A percentile compares a stretch with the other conserved stretches of the same genome.
Conservation (phyloP, 768 basidiomycete species). For the Tricholoma sp. region DNA sequence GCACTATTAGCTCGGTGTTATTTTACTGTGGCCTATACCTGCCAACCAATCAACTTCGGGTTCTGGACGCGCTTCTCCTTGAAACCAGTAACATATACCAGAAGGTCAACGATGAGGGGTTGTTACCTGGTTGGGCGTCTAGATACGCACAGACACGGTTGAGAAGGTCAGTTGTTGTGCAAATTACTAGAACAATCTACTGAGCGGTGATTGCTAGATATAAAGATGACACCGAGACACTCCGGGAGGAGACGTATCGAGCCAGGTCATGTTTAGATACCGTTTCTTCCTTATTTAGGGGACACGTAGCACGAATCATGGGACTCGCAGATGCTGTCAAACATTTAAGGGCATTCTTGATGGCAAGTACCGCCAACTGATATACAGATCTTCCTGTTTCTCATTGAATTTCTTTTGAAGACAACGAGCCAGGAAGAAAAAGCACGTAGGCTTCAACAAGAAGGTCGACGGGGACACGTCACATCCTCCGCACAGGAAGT, state of each 20-base stretch:
- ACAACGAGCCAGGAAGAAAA: background rate
- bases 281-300: background rate
- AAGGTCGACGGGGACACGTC: background rate
- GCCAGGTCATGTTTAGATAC: background rate
- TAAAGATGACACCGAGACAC: background rate
- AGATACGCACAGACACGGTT: background rate
- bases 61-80: slow-evolving; percentile 1
- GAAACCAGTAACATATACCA: slow-evolving; percentile 1
- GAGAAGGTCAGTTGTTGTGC: background rate
- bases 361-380: background rate
- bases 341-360: background rate
- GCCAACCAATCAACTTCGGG: background rate
- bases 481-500: background rate
- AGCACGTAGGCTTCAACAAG: background rate
- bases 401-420: background rate
- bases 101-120: background rate
- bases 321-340: background rate
- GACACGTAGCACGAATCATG: background rate
- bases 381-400: background rate
- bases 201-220: background rate
- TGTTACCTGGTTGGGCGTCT: background rate
- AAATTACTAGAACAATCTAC: background rate
- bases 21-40: background rate
- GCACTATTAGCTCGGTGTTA: background rate
- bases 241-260: background rate